Conservation (phyloP, 441 rosid genomes). For the Jatropha multifida region DNA sequence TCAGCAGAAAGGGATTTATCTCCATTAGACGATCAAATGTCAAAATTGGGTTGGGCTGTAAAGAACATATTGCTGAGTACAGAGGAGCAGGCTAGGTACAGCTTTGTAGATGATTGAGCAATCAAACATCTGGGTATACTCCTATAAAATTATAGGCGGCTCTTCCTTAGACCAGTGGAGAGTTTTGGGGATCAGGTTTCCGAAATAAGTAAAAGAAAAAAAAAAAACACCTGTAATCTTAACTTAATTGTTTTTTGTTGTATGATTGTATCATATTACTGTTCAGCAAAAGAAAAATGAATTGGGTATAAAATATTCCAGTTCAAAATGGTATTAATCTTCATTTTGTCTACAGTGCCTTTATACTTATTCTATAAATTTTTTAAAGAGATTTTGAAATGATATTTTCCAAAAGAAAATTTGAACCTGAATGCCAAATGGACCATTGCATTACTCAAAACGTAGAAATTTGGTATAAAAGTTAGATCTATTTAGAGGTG, state of each 20-base stretch:
- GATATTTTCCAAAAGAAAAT: no score
- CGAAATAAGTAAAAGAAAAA: no score
- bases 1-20: conserved; percentile 31
- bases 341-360: background rate
- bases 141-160: background rate
- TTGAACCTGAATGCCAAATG: no score
- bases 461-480: no score
- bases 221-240: background rate
- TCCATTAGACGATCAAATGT: conserved; percentile 51
- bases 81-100: conserved; percentile 64
- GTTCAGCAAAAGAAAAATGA: background rate
- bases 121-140: background rate
- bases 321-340: background rate
- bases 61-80: conserved; percentile 63
- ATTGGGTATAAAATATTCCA: background rate
- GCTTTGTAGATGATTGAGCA: conserved; percentile 51
- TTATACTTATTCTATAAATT: background rate
- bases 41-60: conserved; percentile 58
- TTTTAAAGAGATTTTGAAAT: background rate
- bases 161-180: background rate
- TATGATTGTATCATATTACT: background rate
- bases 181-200: conserved; percentile 2
- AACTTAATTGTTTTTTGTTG: background rate
- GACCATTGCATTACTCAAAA: no score
- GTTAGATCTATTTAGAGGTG: no score